Conservation (phyloP, 768 basidiomycete species). For the Termitomyces bulborhizus region DNA sequence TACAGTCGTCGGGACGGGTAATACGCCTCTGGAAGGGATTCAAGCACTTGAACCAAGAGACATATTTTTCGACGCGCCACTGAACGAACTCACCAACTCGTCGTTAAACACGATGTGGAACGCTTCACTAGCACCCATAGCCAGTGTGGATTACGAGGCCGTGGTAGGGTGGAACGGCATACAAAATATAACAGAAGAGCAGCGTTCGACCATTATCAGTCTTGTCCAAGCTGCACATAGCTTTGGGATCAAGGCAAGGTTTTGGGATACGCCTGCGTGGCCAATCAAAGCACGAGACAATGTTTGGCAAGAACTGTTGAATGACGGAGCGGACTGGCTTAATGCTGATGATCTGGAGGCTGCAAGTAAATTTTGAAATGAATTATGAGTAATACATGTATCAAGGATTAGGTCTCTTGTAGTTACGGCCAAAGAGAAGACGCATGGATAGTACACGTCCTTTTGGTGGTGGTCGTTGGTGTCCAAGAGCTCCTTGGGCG, state of each 20-base stretch:
- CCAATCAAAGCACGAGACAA: constrained; percentile 36
- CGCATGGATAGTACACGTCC: constrained; percentile 21
- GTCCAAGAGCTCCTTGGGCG: constrained; percentile 46
- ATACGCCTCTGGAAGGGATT: constrained; percentile 41
- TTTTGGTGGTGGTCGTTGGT: constrained; percentile 17
- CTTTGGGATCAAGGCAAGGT: constrained; percentile 39
- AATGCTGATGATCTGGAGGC: constrained; percentile 47
- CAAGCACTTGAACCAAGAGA: constrained; percentile 39
- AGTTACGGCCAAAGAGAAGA: constrained; percentile 26
- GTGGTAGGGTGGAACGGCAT: constrained; percentile 45
- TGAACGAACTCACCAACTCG: constrained; percentile 29
- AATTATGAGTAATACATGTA: constrained; percentile 6
- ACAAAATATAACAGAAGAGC: constrained; percentile 31
- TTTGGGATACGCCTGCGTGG: constrained; percentile 49
- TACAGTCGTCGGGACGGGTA: constrained; percentile 45
- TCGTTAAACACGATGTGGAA: constrained; percentile 25
- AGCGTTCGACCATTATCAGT: constrained; percentile 29
- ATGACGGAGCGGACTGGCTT: constrained; percentile 43
- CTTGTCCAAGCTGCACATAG: constrained; percentile 39
- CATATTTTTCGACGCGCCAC: constrained; percentile 47
- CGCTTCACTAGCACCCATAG: constrained; percentile 38
- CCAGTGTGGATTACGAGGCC: constrained; percentile 39
- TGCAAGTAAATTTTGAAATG: constrained; percentile 25
- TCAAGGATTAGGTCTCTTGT: constrained; percentile 17
- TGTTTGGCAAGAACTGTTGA: constrained; percentile 37